Base-by-base conservation (phyloP, 2,329 filamentous ascomycete genomes). In the Xylaria polymorpha region DNA sequence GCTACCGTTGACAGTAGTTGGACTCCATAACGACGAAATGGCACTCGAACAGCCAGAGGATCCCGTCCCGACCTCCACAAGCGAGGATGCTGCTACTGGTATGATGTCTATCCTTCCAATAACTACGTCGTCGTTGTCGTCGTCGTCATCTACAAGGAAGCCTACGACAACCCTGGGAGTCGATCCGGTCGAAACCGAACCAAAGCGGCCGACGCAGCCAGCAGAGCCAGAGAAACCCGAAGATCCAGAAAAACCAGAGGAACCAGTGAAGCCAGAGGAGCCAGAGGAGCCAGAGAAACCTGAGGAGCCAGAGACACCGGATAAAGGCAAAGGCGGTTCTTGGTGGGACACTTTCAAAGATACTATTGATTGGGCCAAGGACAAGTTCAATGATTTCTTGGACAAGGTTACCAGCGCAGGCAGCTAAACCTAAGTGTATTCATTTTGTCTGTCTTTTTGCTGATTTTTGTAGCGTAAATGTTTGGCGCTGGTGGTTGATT, bases 1-100 rank as follows among this genome's bases (percentile, higher is more conserved):
- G 12, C 85, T 95, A 14, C 92, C 92, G 0, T 81, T 95, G 29
- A 85, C 85, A 67, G 84, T 90, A 0, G 77, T 88, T 14, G 91
- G 91, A 4, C 77, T 88, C 1, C 92, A 94, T 76, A 83, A 86
- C 57, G 76, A 83, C 41, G 71, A 74, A 12, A 69, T 61, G 32
- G 71, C 64, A 10, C 57, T 75, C 12, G 75, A 77, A 48, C 71
- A 75, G 51, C 74, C 71, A 12, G 72, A 74, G 46, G 76, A 78
- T 46, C 75, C 75, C 3, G 73, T 74, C 1, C 61, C 72, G 9
- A 66, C 67, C 3, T 71, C 72, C 9, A 65, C 73, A 20, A 25
- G 48, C 15, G 62, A 70, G 53, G 64, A 55, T 9, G 10, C 37
- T 29, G 64, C 67, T 14, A 72, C 68, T 29, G 64, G 43, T 37